A percentile compares a stretch with the other conserved stretches of the same genome.
Evolutionary conservation across 139 green algal genomes (phyloP).

Genomic region (Coccomyxa sp.): DNA sequence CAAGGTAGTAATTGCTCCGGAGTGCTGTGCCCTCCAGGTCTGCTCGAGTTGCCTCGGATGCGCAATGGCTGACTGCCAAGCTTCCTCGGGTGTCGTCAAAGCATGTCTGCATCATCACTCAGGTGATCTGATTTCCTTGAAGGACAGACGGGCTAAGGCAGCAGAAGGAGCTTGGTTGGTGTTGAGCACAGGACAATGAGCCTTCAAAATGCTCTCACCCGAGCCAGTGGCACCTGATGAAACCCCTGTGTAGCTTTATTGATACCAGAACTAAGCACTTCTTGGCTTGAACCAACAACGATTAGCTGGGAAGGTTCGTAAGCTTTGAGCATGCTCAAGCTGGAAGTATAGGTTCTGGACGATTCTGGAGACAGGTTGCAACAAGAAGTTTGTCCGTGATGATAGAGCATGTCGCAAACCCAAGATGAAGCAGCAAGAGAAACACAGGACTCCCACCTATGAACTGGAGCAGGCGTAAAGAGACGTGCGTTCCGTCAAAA

Average conservation of each 20-base stretch:
- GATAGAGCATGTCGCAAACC: background rate
- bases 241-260: conserved; percentile 26
- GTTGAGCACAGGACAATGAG: conserved; percentile 21
- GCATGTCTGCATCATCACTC: background rate
- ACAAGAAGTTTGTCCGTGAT: background rate
- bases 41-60: conserved; percentile 2
- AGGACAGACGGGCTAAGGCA: too few relatives aligned
- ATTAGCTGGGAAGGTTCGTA: conserved; percentile 29
- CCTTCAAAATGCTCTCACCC: background rate
- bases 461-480: conserved; percentile 43
- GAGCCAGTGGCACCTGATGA: conserved; percentile 18
- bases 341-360: conserved; percentile 12
- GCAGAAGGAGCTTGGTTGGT: conserved; percentile 6
- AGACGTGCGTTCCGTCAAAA: conserved; percentile 29
- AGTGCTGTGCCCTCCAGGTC: conserved; percentile 9
- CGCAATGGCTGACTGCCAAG: conserved; percentile 10
- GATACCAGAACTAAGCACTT: conserved; percentile 11
- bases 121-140: background rate
- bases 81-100: conserved; percentile 4
- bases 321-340: conserved; percentile 33
- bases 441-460: conserved; percentile 27
- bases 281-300: conserved; percentile 22
- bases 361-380: conserved; percentile 6
- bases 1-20: conserved; percentile 42
- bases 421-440: background rate